phyloP scores from a whole-genome alignment of 768 basidiomycete genomes.

The Mycena albidolilacea region DNA sequence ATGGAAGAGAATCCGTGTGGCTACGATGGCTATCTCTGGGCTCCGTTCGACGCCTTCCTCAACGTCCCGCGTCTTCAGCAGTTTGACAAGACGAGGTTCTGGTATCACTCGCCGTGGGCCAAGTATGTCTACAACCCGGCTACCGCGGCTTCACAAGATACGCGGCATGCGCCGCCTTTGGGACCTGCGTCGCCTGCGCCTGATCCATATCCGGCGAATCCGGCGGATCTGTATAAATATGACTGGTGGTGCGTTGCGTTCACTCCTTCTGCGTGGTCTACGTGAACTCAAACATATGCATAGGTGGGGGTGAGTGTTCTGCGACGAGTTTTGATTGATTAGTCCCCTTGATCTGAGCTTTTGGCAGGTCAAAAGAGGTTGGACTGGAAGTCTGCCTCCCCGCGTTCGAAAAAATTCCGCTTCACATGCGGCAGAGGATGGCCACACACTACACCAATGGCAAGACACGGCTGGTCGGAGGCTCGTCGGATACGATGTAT shows the following conservation, averaged over 20 bases:
- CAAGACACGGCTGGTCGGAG: conserved; percentile 8
- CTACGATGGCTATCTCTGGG: conserved; percentile 24
- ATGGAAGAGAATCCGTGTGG: conserved; percentile 17
- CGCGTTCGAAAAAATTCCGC: conserved; percentile 12
- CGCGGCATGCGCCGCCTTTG: conserved; percentile 3
- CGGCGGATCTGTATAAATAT: background rate
- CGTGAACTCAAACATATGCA: no score
- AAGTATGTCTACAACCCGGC: conserved; percentile 13
- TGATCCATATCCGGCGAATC: conserved; percentile 9
- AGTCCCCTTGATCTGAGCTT: background rate
- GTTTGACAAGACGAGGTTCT: conserved; percentile 12
- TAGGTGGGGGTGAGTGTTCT: conserved; percentile 10
- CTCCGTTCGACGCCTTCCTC: conserved; percentile 25
- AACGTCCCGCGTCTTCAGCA: conserved; percentile 22
- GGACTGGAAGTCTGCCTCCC: conserved; percentile 9
- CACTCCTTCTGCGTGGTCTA: no score
- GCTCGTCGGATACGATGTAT: conserved; percentile 20
- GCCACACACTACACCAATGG: conserved; percentile 2
- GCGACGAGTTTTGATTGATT: no score
- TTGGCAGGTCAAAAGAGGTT: background rate
- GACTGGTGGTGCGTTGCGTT: background rate
- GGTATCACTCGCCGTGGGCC: conserved; percentile 22
- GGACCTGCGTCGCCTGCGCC: background rate
- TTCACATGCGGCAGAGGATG: background rate
- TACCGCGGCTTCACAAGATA: no score